Percentiles rank a stretch among this genome's conserved stretches.
These are phyloP conservation scores for Leptomonas pyrrhocoris DNA, from an alignment of 208 protist genomes.

Conservation along the genomic window DNA sequence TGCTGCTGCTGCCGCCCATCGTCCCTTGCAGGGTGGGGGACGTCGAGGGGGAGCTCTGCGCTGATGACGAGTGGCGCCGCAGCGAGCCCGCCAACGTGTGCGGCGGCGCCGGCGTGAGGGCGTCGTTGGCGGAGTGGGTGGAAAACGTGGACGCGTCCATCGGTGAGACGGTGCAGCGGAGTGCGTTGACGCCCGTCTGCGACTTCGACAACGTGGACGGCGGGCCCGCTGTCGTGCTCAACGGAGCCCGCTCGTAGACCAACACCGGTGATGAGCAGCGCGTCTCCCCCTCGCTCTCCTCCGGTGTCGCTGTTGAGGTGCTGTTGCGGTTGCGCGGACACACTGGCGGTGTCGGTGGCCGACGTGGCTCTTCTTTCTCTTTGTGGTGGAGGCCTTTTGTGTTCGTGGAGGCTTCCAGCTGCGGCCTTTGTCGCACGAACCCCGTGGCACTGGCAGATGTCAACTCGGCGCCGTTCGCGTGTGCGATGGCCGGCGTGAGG, in stretches of 20 bases:
- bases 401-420: neutral
- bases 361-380: too few relatives aligned
- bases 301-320: neutral
- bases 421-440: neutral
- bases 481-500: too few relatives aligned
- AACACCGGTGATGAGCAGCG: slow-evolving; percentile 17
- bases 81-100: slow-evolving; percentile 11
- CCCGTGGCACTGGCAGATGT: neutral
- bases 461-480: too few relatives aligned
- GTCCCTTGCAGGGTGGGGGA: neutral
- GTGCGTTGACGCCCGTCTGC: neutral
- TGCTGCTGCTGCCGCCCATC: neutral
- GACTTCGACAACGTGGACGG: neutral
- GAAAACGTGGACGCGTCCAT: neutral
- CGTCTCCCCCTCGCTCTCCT: neutral
- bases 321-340: neutral
- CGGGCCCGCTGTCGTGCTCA: neutral
- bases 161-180: neutral
- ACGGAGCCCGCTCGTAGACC: slow-evolving; percentile 10
- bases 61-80: slow-evolving; percentile 8
- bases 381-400: neutral
- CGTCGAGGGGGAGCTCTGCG: neutral
- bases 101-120: slow-evolving; percentile 5
- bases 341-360: slow-evolving; percentile 3
- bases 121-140: neutral